These are phyloP conservation scores for Tricharina praecox DNA, from an alignment of 495 filamentous ascomycete genomes.

Conservation along the genomic window DNA sequence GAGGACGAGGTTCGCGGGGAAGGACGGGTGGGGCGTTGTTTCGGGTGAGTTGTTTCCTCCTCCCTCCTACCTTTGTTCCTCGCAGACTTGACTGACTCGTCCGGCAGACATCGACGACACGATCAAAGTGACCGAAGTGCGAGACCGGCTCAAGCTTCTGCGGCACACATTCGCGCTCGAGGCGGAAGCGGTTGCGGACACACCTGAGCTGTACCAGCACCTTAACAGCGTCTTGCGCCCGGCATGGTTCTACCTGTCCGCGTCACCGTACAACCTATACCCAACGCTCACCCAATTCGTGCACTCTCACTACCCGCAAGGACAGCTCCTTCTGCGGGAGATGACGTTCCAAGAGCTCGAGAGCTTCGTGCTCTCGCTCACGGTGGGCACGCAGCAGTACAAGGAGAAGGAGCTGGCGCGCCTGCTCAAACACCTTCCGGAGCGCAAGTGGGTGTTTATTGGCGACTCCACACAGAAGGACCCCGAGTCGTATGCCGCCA, in stretches of 20 bases:
- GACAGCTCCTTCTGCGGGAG: slow-evolving; percentile 70
- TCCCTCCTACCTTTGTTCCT: neutral
- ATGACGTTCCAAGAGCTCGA: slow-evolving; percentile 73
- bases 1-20: slow-evolving; percentile 54
- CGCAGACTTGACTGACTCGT: neutral
- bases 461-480: slow-evolving; percentile 87
- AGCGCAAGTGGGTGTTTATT: slow-evolving; percentile 61
- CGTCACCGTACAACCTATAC: slow-evolving; percentile 88
- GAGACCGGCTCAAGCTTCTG: slow-evolving; percentile 59
- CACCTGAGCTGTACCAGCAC: slow-evolving; percentile 72
- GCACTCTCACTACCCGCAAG: slow-evolving; percentile 49
- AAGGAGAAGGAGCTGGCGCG: slow-evolving; percentile 68
- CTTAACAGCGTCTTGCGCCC: slow-evolving; percentile 40
- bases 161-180: slow-evolving; percentile 65
- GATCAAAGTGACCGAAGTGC: slow-evolving; percentile 78
- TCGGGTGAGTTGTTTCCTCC: slow-evolving; percentile 36
- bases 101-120: slow-evolving; percentile 88
- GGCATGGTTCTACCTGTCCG: slow-evolving; percentile 83
- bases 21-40: slow-evolving; percentile 73
- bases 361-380: slow-evolving; percentile 62
- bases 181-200: slow-evolving; percentile 52
- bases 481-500: slow-evolving; percentile 73
- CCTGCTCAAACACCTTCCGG: slow-evolving; percentile 58
- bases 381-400: slow-evolving; percentile 67
- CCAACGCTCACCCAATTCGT: slow-evolving; percentile 66